Conservation (phyloP, 495 filamentous ascomycete genomes). For the Umbilicaria muhlenbergii region DNA sequence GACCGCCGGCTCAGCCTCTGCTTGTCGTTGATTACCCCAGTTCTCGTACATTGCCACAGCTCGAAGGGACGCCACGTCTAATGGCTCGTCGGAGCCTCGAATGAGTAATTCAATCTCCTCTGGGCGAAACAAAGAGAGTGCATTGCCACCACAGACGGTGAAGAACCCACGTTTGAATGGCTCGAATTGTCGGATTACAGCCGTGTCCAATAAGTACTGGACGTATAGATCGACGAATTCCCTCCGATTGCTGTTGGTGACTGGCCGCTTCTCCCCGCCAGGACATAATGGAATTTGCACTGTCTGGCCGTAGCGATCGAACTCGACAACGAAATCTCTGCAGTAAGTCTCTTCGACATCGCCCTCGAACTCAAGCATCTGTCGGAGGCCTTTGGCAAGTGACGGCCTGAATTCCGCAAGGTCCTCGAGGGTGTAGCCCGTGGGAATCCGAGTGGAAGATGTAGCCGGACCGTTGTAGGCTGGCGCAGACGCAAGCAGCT, state of each 20-base stretch:
- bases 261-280: constrained; percentile 56
- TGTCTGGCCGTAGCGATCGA: constrained; percentile 61
- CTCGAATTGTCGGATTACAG: constrained; percentile 74
- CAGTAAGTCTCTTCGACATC: constrained; percentile 73
- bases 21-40: constrained; percentile 37
- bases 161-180: constrained; percentile 94
- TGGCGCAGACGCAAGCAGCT: constrained; percentile 61
- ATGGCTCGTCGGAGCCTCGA: constrained; percentile 70
- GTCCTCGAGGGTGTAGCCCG: constrained; percentile 67
- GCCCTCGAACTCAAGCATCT: constrained; percentile 70
- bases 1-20: constrained; percentile 48
- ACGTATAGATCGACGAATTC: constrained; percentile 87
- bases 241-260: constrained; percentile 70
- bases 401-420: constrained; percentile 69
- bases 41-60: constrained; percentile 73
- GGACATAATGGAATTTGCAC: constrained; percentile 55
- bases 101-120: constrained; percentile 89
- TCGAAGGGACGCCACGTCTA: constrained; percentile 62
- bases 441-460: constrained; percentile 39
- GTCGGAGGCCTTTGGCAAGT: constrained; percentile 60
- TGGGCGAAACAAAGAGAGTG: constrained; percentile 76
- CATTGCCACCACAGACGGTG: constrained; percentile 83
- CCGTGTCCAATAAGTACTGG: constrained; percentile 61
- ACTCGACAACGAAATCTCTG: constrained; percentile 65
- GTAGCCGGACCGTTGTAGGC: constrained; percentile 31